Base-by-base conservation (phyloP, 805 yeast genomes). In the Monosporozyma aerobia region DNA sequence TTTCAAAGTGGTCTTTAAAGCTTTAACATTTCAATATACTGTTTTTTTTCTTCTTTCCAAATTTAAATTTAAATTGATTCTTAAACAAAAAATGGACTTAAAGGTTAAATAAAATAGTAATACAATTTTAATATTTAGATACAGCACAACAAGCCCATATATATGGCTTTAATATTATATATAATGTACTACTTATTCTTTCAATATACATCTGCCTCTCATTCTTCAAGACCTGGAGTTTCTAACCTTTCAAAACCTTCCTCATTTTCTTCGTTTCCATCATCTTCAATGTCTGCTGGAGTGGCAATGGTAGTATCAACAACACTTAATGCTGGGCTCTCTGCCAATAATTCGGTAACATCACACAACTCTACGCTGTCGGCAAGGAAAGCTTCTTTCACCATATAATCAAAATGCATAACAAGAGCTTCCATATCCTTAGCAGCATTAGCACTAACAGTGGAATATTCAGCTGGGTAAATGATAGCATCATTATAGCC, bases 341-440 rank as follows among this genome's bases (percentile, higher is more conserved):
- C 49, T 22, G 29, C 47, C 23, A 56, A 37, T n/a, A 47, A 51
- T 6, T 49, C 55, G 22, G 57, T 62, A 11, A 63, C 56, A 51
- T 54, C 51, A 39, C 64, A 62, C 29, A 62, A 43, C 32, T 48
- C 58, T 8, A 61, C 61, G 25, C 56, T 49, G 41, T 64, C 64
- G 7, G 61, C 67, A 8, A 63, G 47, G 43, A 63, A 54, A 22
- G 55, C 49, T n/a, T 63, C 67, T 30, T 62, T 57, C 5, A 59
- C 61, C 35, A 64, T 53, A 22, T 43, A 52, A 51, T 61, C 59
- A n/a, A 67, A 56, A 50, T 61, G 66, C 0, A 72, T 71, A 61
- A 70, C 67, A 14, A 81, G 60, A 33, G 66, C 52, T 44, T 69
- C 69, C 51, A 84, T 59, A 45, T 75, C 75, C 30, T 67, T 63